Base-by-base conservation (phyloP, 2,329 filamentous ascomycete genomes). In the Aspergillus brasiliensis region DNA sequence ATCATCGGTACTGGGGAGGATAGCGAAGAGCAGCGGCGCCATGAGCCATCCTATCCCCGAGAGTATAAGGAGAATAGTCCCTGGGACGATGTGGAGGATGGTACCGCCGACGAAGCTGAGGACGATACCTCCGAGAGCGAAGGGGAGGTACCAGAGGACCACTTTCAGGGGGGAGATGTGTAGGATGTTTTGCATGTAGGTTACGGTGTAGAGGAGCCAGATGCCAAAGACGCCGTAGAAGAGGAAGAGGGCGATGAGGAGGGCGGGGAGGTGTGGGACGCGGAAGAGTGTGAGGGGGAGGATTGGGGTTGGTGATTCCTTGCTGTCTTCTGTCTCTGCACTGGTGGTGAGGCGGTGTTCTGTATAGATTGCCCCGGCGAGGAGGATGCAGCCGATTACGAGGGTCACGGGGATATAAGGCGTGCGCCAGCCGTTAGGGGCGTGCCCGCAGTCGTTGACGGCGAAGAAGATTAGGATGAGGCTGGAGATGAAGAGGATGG, bases 391-490 rank as follows among this genome's bases (percentile, higher is more conserved):
- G 0, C 91, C 91, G 1, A 89, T 40, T 2, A 87, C 76, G 48
- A 94, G 83, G 0, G 86, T 85, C 8, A 87, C 78, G 40, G 84
- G 84, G 40, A 94, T 87, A 65, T 92, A 91, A 1, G 89, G 88
- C 0, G 88, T 91, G n/a, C 75, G 79, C 90, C 91, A 94, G 1
- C 88, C 85, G 2, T 86, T 71, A 0, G 87, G 83, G 0, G 89
- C 89, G 71, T 91, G 86, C 0, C 87, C 84, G 7, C 87, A 88
- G 51, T 91, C 88, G 0, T 90, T 92, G 54, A 95, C 84, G 0
- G 90, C 88, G 67, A 88, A 94, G 0, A 92, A 88, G 64, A 91
- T 80, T 25, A 95, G 80, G 2, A 90, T 81, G 11, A 92, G 74
- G 0, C 88, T 90, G 0, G 83, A 81, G 0, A 91, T 81, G 15